Base-by-base conservation (phyloP, 202 grass and related monocot species). In the Brachypodium distachyon region DNA sequence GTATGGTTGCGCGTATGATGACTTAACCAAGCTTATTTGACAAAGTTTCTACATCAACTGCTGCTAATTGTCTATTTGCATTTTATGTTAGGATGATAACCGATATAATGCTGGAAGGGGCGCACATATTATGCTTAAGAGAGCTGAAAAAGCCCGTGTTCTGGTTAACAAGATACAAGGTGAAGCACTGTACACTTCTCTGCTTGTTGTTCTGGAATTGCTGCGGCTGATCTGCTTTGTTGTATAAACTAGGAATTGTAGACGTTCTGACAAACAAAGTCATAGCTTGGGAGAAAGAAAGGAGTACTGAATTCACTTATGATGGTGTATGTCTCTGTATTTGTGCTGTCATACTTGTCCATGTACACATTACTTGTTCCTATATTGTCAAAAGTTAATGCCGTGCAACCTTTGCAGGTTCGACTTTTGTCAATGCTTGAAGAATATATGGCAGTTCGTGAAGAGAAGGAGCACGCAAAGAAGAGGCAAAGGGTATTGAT, bases 131-230 rank as follows among this genome's bases (percentile, higher is more conserved):
- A 73, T 77, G 46, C 87, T 88, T 17, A 94, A 88, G 58, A 86
- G 75, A 64, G 91, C 91, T 19, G 87, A 94, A 72, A 94, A 94
- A 51, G 91, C 91, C 4, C 88, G 91, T 41, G 61, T 79, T 55
- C n/a, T 91, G 46, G 80, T 88, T 29, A 94, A 84, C 80, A 88
- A 94, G 63, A 94, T 94, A 82, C 88, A 82, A 84, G 91, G 91
- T 94, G 18, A 66, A 44, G 13, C 19, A 48, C 22, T 26, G 0
- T 40, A 5, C n/a, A 32, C 2, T 29, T 40, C 56, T 70, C 17
- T 41, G 38, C 62, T 65, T 77, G 32, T 23, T 71, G 16, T 50
- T 37, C 42, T 38, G 18, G 31, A 28, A 80, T 44, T 82, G 0
- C 29, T 50, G 18, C 43, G 31, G 9, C 23, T 84, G 31, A 67